Base-by-base conservation (phyloP, 192 early-diverging fungal species). In the Anaeromyces robustus region DNA sequence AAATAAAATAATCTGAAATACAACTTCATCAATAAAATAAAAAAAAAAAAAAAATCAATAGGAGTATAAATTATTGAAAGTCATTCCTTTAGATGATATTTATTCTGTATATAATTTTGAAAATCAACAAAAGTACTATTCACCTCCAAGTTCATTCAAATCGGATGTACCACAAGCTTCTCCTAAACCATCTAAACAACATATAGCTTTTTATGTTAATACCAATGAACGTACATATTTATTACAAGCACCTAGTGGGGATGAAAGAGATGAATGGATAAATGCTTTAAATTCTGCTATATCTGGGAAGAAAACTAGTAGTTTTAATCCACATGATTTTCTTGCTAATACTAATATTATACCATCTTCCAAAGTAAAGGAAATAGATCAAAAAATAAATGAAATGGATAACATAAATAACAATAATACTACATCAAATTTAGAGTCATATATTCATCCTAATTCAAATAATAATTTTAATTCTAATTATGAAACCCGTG, bases 221-320 rank as follows among this genome's bases (percentile, higher is more conserved):
- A 94, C 93, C 0, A 89, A 89, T 5, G 87, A 91, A 80, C 82
- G 94, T 29, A 92, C 91, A 18, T 95, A 88, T 79, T 94, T 92
- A 78, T 83, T 96, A 43, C 91, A 93, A 82, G 91, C 92, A 0
- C 81, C 82, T 4, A 84, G 85, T 29, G 82, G 85, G 9, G 82
- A 85, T 2, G 88, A 90, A 4, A 90, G 92, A 89, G 86, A 93
- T 79, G 87, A 89, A 79, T 96, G 94, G 94, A 34, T 81, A 16
- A 43, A 30, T 37, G 80, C 80, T 13, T 77, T 81, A 77, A 30
- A 77, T 43, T 34, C 79, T n/a, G 19, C 52, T n/a, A 68, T 68
- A 22, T 68, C 52, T 28, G 26, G 26, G 0, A 68, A 68, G 28
- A 68, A 68, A 9, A 68, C 52, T 4, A 39, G 16, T 39, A 1